Evolutionary conservation across 768 basidiomycete genomes (phyloP), one percentile per base, ranked within the genome.

Genomic region (Russula sp.): DNA sequence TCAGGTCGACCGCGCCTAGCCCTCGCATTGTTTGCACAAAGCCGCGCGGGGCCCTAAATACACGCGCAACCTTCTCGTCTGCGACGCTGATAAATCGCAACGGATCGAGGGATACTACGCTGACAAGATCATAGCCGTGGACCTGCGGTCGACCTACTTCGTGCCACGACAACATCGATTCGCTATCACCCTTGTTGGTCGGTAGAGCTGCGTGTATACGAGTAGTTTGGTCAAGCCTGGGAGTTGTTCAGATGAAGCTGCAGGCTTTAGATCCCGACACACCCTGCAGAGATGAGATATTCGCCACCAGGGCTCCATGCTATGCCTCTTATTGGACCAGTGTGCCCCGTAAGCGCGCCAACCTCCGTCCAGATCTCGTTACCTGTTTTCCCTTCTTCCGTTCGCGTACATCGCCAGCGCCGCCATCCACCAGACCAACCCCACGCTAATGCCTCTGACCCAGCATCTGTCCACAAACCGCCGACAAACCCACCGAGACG

Each of bases 401-500:
- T 18, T 55, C n/a, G 48, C 18, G 65, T 66, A 63, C 82, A 82
- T 11, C 76, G 75, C 96, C 97, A 99, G 37, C 92, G 81, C 68
- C 96, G 81, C 88, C 92, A 95, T 0, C 92, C 89, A 37, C 97
- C 97, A 54, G 86, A 86, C 97, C 97, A 99, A 0, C 94, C 95
- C 84, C 87, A 91, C 2, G 89, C 90, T 18, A 96, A 70, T 0
- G 84, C 88, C 47, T 91, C 85, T 27, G 73, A 70, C 0, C 87
- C 88, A 18, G 77, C 72, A 34, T 71, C 73, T 1, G 81, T 83
- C 95, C 95, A 99, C 6, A 92, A 68, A 0, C 89, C 94, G 2
- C 94, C 94, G 47, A 95, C 87, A 72, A 99, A 98, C 0, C 95
- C 96, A 45, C 97, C 87, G 5, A 91, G 78, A 70, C 94, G 78